A percentile compares a stretch with the other conserved stretches of the same genome.
These are phyloP conservation scores for Lactuca saligna DNA, from an alignment of 129 eudicot genomes.

Conservation along the genomic window DNA sequence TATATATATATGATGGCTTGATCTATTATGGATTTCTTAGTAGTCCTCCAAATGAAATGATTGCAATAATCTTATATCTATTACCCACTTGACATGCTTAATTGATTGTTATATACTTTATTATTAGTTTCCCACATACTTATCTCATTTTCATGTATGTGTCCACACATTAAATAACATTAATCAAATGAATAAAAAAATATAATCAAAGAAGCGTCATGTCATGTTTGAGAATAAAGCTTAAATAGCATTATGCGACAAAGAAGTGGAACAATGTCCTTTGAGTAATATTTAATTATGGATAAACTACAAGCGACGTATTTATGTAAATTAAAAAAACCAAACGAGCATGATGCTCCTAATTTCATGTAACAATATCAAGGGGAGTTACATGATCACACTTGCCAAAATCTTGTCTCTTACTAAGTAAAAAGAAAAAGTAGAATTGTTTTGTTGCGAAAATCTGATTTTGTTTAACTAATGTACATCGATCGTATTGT, in stretches of 20 bases:
- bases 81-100: slow-evolving; percentile 18
- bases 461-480: no score
- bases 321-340: neutral
- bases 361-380: neutral
- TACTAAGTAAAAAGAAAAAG: neutral
- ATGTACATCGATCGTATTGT: neutral
- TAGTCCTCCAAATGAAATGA: slow-evolving; percentile 26
- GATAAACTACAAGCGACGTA: slow-evolving; percentile 3
- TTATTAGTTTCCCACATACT: neutral
- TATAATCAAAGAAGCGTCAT: neutral
- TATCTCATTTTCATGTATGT: neutral
- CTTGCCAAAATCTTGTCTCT: neutral
- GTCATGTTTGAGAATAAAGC: neutral
- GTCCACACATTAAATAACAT: neutral
- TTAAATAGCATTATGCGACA: neutral
- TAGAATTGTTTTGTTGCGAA: no score
- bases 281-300: slow-evolving; percentile 2
- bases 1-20: neutral
- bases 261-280: neutral
- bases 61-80: slow-evolving; percentile 17
- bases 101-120: neutral
- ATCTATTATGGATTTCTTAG: neutral
- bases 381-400: neutral
- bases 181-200: no score
- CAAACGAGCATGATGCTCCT: neutral